Evolutionary conservation across 257 asterid species (phyloP).

Genomic region (Solanum okadae): DNA sequence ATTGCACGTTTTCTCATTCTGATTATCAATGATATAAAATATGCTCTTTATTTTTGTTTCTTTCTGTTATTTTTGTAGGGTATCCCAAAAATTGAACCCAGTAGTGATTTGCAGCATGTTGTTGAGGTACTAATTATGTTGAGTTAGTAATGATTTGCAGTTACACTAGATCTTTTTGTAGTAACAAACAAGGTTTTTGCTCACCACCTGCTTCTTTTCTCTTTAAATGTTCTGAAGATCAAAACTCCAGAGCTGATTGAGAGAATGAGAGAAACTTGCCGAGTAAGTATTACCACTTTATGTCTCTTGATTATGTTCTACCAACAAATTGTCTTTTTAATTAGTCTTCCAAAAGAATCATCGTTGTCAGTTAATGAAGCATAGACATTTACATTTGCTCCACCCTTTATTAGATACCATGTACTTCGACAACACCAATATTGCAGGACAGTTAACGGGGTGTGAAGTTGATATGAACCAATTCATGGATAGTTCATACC

Average conservation of each 20-base stretch:
- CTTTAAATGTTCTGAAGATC: conserved; percentile 47
- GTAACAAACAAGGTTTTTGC: background rate
- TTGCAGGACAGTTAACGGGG: background rate
- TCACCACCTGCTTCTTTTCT: conserved; percentile 10
- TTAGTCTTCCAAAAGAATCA: background rate
- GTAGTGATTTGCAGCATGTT: conserved; percentile 76
- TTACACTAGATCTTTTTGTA: background rate
- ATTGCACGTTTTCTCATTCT: background rate
- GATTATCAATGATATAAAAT: background rate
- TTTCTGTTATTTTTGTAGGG: conserved; percentile 42
- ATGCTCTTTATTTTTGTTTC: background rate
- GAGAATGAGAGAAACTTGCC: conserved; percentile 86
- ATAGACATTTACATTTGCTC: background rate
- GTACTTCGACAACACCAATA: background rate
- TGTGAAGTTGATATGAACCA: background rate
- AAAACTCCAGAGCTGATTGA: conserved; percentile 77
- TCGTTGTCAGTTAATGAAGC: background rate
- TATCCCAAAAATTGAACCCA: conserved; percentile 83
- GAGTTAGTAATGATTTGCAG: background rate
- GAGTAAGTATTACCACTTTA: conserved; percentile 46
- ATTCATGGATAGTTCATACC: background rate
- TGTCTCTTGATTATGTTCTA: background rate
- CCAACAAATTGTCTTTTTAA: background rate
- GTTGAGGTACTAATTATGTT: conserved; percentile 65
- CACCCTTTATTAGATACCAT: background rate